These are phyloP conservation scores for Neoconidiobolus thromboides DNA, from an alignment of 371 early-diverging fungal genomes.

Conservation along the genomic window DNA sequence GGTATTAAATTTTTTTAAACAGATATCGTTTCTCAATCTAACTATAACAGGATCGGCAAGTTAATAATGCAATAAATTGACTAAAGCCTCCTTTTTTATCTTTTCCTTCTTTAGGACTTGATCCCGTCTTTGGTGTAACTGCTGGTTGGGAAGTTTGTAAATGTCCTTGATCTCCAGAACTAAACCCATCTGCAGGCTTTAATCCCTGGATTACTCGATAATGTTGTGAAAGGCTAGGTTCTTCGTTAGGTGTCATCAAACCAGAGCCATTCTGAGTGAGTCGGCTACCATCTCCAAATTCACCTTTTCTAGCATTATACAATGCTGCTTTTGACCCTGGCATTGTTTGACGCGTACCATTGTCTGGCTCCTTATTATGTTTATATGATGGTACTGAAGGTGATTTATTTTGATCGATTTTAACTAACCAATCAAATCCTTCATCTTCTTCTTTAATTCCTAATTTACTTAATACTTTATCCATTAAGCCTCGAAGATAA, in stretches of 20 bases:
- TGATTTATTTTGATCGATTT: conserved; percentile 4
- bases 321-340: neutral
- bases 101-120: neutral
- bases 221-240: too few species aligned
- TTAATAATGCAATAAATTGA: neutral
- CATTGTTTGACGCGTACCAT: neutral
- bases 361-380: neutral
- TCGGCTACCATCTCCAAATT: too few species aligned
- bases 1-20: too few species aligned
- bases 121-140: too few species aligned
- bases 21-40: neutral
- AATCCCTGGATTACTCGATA: neutral
- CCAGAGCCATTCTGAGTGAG: too few species aligned
- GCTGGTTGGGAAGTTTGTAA: neutral
- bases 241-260: too few species aligned
- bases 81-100: neutral
- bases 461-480: conserved; percentile 2
- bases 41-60: conserved; percentile 5
- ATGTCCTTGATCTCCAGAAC: neutral
- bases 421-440: conserved; percentile 5
- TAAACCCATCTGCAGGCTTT: neutral
- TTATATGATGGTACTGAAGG: neutral
- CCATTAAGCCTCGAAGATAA: conserved; percentile 21
- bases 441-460: conserved; percentile 1
- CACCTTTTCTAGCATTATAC: neutral